Evolutionary conservation across 176 grass and related monocot species (phyloP), one percentile per base, ranked within the genome.

Genomic region (Cenchrus americanus): DNA sequence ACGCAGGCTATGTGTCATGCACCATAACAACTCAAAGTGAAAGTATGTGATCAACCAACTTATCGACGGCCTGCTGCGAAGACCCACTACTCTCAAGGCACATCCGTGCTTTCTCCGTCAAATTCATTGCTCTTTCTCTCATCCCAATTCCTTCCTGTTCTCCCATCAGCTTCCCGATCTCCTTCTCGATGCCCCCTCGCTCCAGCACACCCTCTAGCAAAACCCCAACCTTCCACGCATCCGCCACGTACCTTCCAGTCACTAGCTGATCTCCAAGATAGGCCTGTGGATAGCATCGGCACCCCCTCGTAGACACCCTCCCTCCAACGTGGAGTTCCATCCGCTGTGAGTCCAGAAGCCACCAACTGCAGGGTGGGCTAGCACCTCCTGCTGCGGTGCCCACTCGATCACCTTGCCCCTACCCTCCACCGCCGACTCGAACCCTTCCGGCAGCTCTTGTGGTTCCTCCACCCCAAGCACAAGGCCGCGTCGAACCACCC

Each of bases 281-380:
- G 87, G 82, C n/a, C 14, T 26, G 0, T 26, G 0, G 61, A 89
- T 18, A 89, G n/a, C 87, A 84, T 84, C 5, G 69, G 87, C 3
- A 89, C 81, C 11, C 87, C 87, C 47, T 83, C 81, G 6, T 9
- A 53, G 0, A 89, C n/a, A 40, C 67, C 55, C 74, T 89, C 67
- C 55, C 74, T 89, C 87, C 6, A 85, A 4, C 0, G 81, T 84
- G 5, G 87, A 89, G 69, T 89, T 89, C 87, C 87, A 89, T 6
- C 76, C 87, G 3, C 10, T 52, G 11, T 89, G 87, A 5, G 82
- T 89, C 77, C 77, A 77, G 17, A 89, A 89, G 3, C 61, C 76
- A 0, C 76, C 76, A 3, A 89, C 69, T 1, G 82, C 82, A 2
- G 0, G 82, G 76, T 89, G 87, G 0, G 19, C 41, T 2, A 89